Evolutionary conservation across 1,139 yeast genomes (phyloP).

Genomic region (Candida glucosophila): DNA sequence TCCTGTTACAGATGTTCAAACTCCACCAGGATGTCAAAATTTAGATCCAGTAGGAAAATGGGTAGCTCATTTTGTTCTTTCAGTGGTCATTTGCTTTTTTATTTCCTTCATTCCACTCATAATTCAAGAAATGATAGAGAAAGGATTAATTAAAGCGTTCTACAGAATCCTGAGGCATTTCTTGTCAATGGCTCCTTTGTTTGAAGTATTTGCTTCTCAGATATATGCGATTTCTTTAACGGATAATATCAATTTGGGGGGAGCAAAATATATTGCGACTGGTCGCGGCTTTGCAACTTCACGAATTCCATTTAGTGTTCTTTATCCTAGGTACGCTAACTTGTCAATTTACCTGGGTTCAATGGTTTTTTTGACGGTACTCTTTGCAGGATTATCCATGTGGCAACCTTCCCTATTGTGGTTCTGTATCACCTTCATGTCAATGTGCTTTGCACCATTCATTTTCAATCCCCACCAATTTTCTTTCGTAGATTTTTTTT

Average conservation of each 20-base stretch:
- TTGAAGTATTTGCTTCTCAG: slow-evolving; percentile 46
- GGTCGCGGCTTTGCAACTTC: slow-evolving; percentile 49
- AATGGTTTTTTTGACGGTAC: slow-evolving; percentile 25
- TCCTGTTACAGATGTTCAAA: slow-evolving; percentile 40
- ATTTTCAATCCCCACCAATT: slow-evolving; percentile 46
- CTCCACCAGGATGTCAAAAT: slow-evolving; percentile 39
- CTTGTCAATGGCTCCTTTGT: slow-evolving; percentile 42
- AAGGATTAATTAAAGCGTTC: slow-evolving; percentile 39
- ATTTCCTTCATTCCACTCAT: slow-evolving; percentile 44
- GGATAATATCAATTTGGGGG: slow-evolving; percentile 42
- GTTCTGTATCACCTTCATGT: slow-evolving; percentile 41
- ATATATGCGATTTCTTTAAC: slow-evolving; percentile 41
- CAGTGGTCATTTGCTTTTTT: slow-evolving; percentile 41
- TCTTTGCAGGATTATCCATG: slow-evolving; percentile 37
- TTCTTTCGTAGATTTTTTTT: slow-evolving; percentile 38
- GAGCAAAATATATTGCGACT: slow-evolving; percentile 47
- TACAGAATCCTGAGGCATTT: slow-evolving; percentile 39
- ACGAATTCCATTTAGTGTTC: slow-evolving; percentile 32
- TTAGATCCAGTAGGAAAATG: slow-evolving; percentile 42
- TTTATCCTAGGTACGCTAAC: slow-evolving; percentile 39
- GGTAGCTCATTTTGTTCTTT: slow-evolving; percentile 40
- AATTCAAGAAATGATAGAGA: slow-evolving; percentile 43
- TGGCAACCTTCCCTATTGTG: slow-evolving; percentile 39
- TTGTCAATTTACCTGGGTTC: slow-evolving; percentile 41
- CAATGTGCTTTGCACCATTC: slow-evolving; percentile 40